Conservation (phyloP, 2,329 filamentous ascomycete genomes). For the Trichoderma atrobrunneum region DNA sequence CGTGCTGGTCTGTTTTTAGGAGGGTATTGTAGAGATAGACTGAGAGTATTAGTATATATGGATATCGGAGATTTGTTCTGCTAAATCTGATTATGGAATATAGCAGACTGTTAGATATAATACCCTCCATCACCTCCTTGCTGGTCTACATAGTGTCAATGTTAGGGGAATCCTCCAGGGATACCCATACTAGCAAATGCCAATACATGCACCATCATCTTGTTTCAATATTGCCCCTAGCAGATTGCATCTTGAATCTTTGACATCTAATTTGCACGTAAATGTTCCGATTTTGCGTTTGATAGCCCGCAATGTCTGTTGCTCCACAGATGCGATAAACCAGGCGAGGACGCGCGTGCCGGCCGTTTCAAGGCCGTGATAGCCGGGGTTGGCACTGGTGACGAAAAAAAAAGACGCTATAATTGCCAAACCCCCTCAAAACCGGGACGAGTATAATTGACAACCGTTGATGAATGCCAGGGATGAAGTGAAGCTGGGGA, state of each 20-base stretch:
- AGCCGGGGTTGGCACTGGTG: constrained; percentile 1
- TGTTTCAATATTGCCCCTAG: background rate
- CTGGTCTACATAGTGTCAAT: background rate
- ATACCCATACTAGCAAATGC: background rate
- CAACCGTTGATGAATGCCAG: background rate
- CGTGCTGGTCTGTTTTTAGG: background rate
- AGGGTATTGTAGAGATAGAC: background rate
- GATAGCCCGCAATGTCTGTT: background rate
- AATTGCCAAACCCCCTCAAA: background rate
- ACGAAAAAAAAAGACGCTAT: background rate
- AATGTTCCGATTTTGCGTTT: background rate
- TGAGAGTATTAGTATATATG: background rate
- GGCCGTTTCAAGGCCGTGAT: background rate
- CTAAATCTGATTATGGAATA: background rate
- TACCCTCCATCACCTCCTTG: background rate
- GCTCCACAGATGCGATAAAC: background rate
- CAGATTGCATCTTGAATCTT: background rate
- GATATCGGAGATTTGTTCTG: background rate
- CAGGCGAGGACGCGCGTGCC: constrained; percentile 1
- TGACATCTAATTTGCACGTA: background rate
- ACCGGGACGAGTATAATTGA: background rate
- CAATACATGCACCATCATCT: background rate
- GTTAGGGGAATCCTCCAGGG: background rate
- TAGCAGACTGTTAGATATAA: background rate
- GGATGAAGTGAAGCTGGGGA: background rate